Evolutionary conservation across 352 stramenopile genomes (phyloP).

Genomic region (Phytopythium delawarense): DNA sequence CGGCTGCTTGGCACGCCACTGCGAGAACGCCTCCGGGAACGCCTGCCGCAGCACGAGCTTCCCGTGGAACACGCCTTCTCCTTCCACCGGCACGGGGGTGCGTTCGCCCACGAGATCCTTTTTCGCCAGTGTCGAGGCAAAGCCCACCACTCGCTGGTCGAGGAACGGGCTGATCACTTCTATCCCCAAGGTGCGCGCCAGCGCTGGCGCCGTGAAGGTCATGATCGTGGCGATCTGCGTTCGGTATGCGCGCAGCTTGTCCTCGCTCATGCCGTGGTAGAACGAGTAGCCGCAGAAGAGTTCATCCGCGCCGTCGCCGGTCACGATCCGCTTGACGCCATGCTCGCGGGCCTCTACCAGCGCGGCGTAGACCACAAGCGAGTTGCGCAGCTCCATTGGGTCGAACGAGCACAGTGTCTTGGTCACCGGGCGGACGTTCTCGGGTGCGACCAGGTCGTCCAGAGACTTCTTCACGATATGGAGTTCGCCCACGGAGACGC

Average conservation of each 20-base stretch:
- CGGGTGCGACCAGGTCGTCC: slow-evolving; percentile 37
- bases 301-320: slow-evolving; percentile 85
- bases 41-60: slow-evolving; percentile 85
- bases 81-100: slow-evolving; percentile 50
- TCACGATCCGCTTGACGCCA: slow-evolving; percentile 66
- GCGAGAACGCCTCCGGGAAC: slow-evolving; percentile 77
- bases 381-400: slow-evolving; percentile 87
- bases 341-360: slow-evolving; percentile 43
- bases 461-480: slow-evolving; percentile 52
- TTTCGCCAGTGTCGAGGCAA: slow-evolving; percentile 56
- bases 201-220: slow-evolving; percentile 75
- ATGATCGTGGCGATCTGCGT: slow-evolving; percentile 73
- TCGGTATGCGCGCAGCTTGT: slow-evolving; percentile 59
- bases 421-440: slow-evolving; percentile 31
- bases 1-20: slow-evolving; percentile 86
- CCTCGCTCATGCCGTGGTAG: slow-evolving; percentile 62
- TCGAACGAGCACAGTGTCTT: slow-evolving; percentile 69
- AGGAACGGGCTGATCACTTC: slow-evolving; percentile 76
- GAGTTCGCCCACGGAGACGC: slow-evolving; percentile 53
- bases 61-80: slow-evolving; percentile 40
- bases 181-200: slow-evolving; percentile 60
- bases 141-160: slow-evolving; percentile 60
- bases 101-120: slow-evolving; percentile 60
- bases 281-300: slow-evolving; percentile 88
- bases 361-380: slow-evolving; percentile 76